Evolutionary conservation across 2,329 filamentous ascomycete genomes (phyloP).

Genomic region (Nigrospora sphaerica): DNA sequence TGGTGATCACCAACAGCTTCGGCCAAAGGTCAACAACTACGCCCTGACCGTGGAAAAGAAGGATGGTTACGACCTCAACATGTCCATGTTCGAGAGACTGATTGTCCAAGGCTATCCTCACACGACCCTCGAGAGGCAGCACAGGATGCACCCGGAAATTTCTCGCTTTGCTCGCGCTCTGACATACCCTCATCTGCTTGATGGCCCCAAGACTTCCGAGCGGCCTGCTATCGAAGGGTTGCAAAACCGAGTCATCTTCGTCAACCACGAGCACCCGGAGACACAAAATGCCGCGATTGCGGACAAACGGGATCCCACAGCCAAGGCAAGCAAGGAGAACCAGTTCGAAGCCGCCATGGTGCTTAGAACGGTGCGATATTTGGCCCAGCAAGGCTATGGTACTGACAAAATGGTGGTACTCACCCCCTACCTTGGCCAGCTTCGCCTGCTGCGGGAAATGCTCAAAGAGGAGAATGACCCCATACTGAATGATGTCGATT

Average conservation of each 20-base stretch:
- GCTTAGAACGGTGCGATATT: conserved; percentile 55
- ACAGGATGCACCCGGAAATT: conserved; percentile 64
- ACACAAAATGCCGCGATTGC: conserved; percentile 28
- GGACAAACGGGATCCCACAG: conserved; percentile 42
- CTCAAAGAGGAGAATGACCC: conserved; percentile 54
- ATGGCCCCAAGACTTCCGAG: conserved; percentile 40
- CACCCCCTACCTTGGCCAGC: conserved; percentile 66
- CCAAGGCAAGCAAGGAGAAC: conserved; percentile 54
- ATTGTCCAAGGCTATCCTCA: conserved; percentile 47
- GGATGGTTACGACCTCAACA: conserved; percentile 58
- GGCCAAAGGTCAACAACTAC: conserved; percentile 60
- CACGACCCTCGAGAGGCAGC: conserved; percentile 51
- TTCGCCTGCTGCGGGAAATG: conserved; percentile 47
- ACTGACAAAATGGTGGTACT: conserved; percentile 60
- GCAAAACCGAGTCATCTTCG: conserved; percentile 52
- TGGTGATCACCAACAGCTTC: conserved; percentile 67
- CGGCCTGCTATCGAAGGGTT: conserved; percentile 48
- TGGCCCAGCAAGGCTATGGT: conserved; percentile 65
- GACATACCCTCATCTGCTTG: conserved; percentile 55
- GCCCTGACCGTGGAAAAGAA: conserved; percentile 55
- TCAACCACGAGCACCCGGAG: conserved; percentile 56
- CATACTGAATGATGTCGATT: conserved; percentile 62
- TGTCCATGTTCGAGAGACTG: conserved; percentile 63
- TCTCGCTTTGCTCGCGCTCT: conserved; percentile 48
- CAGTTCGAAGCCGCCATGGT: conserved; percentile 60